Evolutionary conservation across 306 rosid genomes (phyloP).

Genomic region (Cucumis melo): DNA sequence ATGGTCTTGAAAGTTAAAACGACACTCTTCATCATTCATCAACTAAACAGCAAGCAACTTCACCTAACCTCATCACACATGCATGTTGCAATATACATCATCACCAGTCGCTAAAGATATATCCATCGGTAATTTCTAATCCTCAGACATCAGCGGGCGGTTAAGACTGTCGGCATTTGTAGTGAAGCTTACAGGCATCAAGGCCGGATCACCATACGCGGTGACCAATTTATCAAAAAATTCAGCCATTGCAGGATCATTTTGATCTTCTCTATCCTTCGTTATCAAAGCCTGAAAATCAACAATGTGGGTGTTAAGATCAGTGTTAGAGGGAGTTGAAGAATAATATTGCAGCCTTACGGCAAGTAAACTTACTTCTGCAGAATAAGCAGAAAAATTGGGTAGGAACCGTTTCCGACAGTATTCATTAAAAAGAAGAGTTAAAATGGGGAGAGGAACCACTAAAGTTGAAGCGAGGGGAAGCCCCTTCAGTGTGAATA

Average conservation of each 20-base stretch:
- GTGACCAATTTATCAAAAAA: slow-evolving; percentile 41
- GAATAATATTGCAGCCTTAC: background rate
- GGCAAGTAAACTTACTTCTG: slow-evolving; percentile 48
- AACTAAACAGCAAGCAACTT: background rate
- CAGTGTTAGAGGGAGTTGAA: background rate
- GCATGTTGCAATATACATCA: background rate
- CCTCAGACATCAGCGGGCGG: slow-evolving; percentile 42
- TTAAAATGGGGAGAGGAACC: slow-evolving; percentile 69
- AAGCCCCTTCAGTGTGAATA: slow-evolving; percentile 61
- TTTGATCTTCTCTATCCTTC: slow-evolving; percentile 65
- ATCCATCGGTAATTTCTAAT: background rate
- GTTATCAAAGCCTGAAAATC: slow-evolving; percentile 56
- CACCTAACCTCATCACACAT: background rate
- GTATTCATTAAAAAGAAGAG: slow-evolving; percentile 82
- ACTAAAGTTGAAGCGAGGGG: slow-evolving; percentile 27
- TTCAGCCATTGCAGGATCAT: slow-evolving; percentile 36
- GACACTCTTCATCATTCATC: background rate
- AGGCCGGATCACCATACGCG: slow-evolving; percentile 64
- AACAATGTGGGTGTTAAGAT: slow-evolving; percentile 9
- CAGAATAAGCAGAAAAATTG: slow-evolving; percentile 53
- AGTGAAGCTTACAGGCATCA: slow-evolving; percentile 44
- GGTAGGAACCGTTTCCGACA: slow-evolving; percentile 94
- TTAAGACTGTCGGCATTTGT: slow-evolving; percentile 24
- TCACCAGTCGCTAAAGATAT: background rate
- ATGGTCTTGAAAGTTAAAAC: background rate